Conservation (phyloP, 192 early-diverging fungal species). For the Powellomyces hirtus region DNA sequence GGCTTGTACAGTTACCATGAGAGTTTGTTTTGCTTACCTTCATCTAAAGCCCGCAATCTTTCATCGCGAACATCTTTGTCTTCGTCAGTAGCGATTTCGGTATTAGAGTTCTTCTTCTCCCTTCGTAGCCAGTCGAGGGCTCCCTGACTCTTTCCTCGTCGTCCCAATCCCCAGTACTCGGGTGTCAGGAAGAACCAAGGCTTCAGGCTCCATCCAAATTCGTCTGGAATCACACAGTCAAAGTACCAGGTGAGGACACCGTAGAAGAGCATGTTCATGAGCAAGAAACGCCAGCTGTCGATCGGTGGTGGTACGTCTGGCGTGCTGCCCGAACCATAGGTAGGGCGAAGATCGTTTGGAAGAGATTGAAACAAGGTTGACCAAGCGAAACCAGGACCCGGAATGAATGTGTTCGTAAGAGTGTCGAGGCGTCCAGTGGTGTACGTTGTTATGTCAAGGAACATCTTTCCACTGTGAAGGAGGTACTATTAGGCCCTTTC, state of each 20-base stretch:
- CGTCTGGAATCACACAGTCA: slow-evolving; percentile 74
- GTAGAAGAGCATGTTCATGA: slow-evolving; percentile 65
- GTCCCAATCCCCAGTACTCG: slow-evolving; percentile 59
- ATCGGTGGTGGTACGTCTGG: slow-evolving; percentile 62
- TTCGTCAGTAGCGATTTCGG: slow-evolving; percentile 34
- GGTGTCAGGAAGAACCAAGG: slow-evolving; percentile 67
- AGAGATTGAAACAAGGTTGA: slow-evolving; percentile 9
- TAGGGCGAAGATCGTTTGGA: slow-evolving; percentile 18
- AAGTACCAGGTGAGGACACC: slow-evolving; percentile 66
- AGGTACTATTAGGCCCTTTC: too few species aligned
- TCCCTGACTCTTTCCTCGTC: slow-evolving; percentile 5
- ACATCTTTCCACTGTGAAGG: slow-evolving; percentile 47
- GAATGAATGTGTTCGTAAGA: slow-evolving; percentile 61
- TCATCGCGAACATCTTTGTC: slow-evolving; percentile 53
- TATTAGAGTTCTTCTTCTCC: background rate
- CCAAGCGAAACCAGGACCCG: slow-evolving; percentile 65
- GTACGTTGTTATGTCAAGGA: slow-evolving; percentile 67
- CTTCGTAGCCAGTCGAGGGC: slow-evolving; percentile 42
- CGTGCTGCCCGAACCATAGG: slow-evolving; percentile 43
- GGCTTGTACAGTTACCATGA: too few species aligned
- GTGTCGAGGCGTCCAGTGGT: slow-evolving; percentile 51
- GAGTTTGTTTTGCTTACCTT: slow-evolving; percentile 11
- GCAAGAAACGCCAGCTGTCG: slow-evolving; percentile 58
- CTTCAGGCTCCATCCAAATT: slow-evolving; percentile 62
- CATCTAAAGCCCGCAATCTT: slow-evolving; percentile 41